Evolutionary conservation across 805 yeast genomes (phyloP), one percentile per base, ranked within the genome.

Genomic region (Zygosaccharomyces bailii): DNA sequence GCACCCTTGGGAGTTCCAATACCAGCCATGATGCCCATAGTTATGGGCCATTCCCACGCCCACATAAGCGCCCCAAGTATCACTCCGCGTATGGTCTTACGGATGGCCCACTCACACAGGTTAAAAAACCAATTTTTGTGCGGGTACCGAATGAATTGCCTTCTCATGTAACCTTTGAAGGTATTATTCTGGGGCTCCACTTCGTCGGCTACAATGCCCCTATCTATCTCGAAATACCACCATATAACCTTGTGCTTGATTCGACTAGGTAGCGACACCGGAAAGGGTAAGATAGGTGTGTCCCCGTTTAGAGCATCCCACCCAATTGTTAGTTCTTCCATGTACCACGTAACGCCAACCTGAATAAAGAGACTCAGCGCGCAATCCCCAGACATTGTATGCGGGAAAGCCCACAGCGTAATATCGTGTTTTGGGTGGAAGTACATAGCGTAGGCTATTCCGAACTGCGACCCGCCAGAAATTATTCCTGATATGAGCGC

Each of bases 401-500:
- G 51, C 10, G 61, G 61, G 30, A 58, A 58, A n/a, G 52, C 55
- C 62, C 62, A 58, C 14, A 58, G 42, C 4, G 45, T 45, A 4
- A 58, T 40, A 2, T 42, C 43, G 14, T 39, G 24, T 7, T 34
- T 20, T 5, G 48, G 43, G 14, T 49, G 14, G 34, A 36, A 43
- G 34, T 58, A 58, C 60, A 58, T 56, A 14, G 57, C 62, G 31
- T 55, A 58, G 1, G 61, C 62, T 16, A 56, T 51, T 21, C 53
- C 61, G 25, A 58, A 58, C 36, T 58, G 52, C 1, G 54, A 44
- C n/a, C 62, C 62, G 25, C 61, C 62, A 6, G 55, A 43, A 7
- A 58, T 46, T 6, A 55, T 46, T 18, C 54, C 60, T 17, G 60
- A 51, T 7, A 47, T 44, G 4, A 54, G 19, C 6, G 53, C 56